Evolutionary conservation across 2,329 filamentous ascomycete species (phyloP), one percentile per base, ranked within the genome.

Genomic region (Chrysoporthe puriensis): DNA sequence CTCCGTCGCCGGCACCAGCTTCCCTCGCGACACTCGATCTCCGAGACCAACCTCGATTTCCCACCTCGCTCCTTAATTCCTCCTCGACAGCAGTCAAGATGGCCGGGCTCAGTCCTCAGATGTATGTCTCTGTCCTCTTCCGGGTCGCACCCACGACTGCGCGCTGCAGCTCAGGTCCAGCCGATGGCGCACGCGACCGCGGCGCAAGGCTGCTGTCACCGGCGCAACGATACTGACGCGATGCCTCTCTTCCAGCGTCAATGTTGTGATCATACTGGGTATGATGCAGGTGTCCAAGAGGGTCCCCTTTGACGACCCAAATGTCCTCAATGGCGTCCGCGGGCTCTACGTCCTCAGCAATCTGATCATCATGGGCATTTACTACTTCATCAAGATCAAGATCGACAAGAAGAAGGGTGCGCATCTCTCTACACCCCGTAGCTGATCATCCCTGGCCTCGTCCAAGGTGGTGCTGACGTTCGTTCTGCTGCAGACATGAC

Each of bases 281-380:
- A 96, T 97, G 91, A 97, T 98, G 93, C 95, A 97, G 86, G 91
- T 97, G 70, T 92, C 94, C 75, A 98, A 98, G 88, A 93, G 91
- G 82, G 90, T 99, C 70, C 93, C 94, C 61, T 97, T 98, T 76
- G 95, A 98, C 42, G 91, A 98, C 77, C 93, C 86, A 57, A 79
- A 81, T 59, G 83, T 86, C 26, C 84, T 88, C 73, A 88, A 86
- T 77, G 74, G 80, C 43, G 83, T 86, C 73, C 86, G 86, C 73
- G 84, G 80, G 59, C 73, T 83, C 70, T 89, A 88, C 76, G 75
- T 85, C 44, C 77, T 79, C 69, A 88, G 86, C 84, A 89, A 99
- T 81, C 71, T 97, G 72, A 86, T 98, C 80, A 98, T 99, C 76
- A 84, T 91, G 72, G 83, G 84, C 69, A 82, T 99, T 77, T 97